A percentile compares a stretch with the other conserved stretches of the same genome.
Conservation (phyloP, 2,329 filamentous ascomycete genomes). For the Trichoderma koningii region DNA sequence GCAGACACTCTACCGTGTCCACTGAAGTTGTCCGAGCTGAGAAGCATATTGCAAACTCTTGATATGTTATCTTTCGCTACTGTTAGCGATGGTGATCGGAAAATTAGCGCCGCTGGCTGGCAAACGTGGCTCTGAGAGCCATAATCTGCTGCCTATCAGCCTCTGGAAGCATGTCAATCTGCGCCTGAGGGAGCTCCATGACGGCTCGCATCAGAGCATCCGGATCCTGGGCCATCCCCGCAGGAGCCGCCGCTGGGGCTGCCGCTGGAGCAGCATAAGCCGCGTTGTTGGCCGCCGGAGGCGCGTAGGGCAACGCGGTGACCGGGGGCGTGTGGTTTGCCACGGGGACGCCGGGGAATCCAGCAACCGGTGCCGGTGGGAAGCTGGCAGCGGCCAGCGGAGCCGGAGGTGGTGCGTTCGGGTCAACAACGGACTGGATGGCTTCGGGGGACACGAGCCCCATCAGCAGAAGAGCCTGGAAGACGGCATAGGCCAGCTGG, state of each 20-base stretch:
- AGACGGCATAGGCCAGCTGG: constrained; percentile 91
- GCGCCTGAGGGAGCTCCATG: constrained; percentile 74
- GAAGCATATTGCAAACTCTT: too few relatives aligned
- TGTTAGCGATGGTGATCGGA: not conserved
- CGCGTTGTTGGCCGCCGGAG: constrained; percentile 44
- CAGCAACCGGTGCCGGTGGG: constrained; percentile 40
- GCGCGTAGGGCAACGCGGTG: constrained; percentile 48
- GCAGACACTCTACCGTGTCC: not conserved
- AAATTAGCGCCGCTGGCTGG: constrained; percentile 42
- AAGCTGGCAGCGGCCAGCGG: constrained; percentile 39
- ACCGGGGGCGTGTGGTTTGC: constrained; percentile 54
- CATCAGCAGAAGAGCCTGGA: constrained; percentile 90
- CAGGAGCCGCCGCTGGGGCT: constrained; percentile 39
- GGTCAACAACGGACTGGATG: constrained; percentile 77
- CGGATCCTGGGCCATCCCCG: constrained; percentile 55
- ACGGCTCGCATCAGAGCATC: constrained; percentile 79
- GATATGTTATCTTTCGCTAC: too few relatives aligned
- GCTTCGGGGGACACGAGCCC: constrained; percentile 85
- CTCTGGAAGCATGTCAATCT: constrained; percentile 77
- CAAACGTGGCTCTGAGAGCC: constrained; percentile 68
- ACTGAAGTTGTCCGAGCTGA: not conserved
- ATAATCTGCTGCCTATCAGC: constrained; percentile 78
- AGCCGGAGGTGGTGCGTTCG: constrained; percentile 46
- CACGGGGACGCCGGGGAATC: constrained; percentile 40
- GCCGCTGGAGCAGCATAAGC: constrained; percentile 42